phyloP scores from a whole-genome alignment of 495 filamentous ascomycete species.

The Xylaria venustula region DNA sequence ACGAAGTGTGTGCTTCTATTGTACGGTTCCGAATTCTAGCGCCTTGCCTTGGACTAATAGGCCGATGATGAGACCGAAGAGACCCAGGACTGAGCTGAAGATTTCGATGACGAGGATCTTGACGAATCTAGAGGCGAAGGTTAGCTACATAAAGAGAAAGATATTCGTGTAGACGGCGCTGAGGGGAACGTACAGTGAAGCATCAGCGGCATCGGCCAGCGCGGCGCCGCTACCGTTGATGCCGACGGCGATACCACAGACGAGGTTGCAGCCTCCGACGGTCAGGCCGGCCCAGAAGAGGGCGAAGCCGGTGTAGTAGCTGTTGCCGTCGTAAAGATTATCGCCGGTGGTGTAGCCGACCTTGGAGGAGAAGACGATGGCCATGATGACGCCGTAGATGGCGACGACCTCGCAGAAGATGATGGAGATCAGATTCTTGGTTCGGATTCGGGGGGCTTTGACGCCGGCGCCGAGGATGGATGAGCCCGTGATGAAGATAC shows the following conservation, averaged over 20 bases:
- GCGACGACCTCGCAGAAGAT: slow-evolving; percentile 99
- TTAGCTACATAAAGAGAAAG: slow-evolving; percentile 19
- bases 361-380: slow-evolving; percentile 94
- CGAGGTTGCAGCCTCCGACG: slow-evolving; percentile 89
- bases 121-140: slow-evolving; percentile 70
- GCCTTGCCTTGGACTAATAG: slow-evolving; percentile 84
- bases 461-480: slow-evolving; percentile 97
- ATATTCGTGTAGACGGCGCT: not conserved
- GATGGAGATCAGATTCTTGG: slow-evolving; percentile 99
- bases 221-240: slow-evolving; percentile 98
- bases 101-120: slow-evolving; percentile 99
- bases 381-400: slow-evolving; percentile 99
- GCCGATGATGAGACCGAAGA: slow-evolving; percentile 97
- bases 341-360: slow-evolving; percentile 63
- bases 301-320: slow-evolving; percentile 94
- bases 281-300: slow-evolving; percentile 95
- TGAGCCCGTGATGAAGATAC: slow-evolving; percentile 98
- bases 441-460: slow-evolving; percentile 91
- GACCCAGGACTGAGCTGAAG: slow-evolving; percentile 94
- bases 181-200: slow-evolving; percentile 68
- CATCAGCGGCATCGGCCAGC: slow-evolving; percentile 91
- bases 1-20: slow-evolving; percentile 2
- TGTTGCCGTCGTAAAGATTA: slow-evolving; percentile 65
- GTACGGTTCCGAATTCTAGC: slow-evolving; percentile 59
- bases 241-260: slow-evolving; percentile 95